These are phyloP conservation scores for Aphanomyces euteiches DNA, from an alignment of 352 stramenopile species.

Conservation along the genomic window DNA sequence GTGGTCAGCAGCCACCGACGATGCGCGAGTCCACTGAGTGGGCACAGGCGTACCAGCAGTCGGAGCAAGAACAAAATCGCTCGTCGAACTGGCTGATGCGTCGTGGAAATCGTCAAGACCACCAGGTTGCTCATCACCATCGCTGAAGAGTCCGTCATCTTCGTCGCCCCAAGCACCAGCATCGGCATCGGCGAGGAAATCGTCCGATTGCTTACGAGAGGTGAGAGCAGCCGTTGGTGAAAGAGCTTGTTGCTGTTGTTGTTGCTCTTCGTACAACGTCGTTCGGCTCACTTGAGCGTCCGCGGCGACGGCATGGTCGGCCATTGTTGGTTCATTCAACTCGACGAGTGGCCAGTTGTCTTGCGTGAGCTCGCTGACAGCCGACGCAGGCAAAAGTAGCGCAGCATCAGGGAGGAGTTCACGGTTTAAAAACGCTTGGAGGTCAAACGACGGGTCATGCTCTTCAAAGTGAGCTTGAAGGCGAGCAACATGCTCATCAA, in stretches of 20 bases:
- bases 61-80: conserved; percentile 88
- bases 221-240: not conserved
- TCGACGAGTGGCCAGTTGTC: conserved; percentile 98
- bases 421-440: conserved; percentile 56
- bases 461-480: conserved; percentile 91
- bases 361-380: conserved; percentile 87
- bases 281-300: conserved; percentile 35
- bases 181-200: conserved; percentile 67
- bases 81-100: conserved; percentile 45
- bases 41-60: conserved; percentile 83
- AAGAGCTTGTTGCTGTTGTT: not conserved
- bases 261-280: not conserved
- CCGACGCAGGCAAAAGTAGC: conserved; percentile 92
- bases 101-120: conserved; percentile 52
- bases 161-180: conserved; percentile 73
- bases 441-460: conserved; percentile 75
- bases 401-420: conserved; percentile 63
- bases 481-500: conserved; percentile 92
- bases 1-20: conserved; percentile 96
- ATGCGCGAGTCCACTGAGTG: conserved; percentile 94
- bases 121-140: conserved; percentile 46
- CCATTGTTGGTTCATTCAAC: conserved; percentile 87
- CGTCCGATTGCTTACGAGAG: conserved; percentile 61
- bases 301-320: conserved; percentile 73
- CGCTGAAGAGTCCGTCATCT: conserved; percentile 83